Conservation (phyloP, 192 early-diverging fungal species). For the Entomortierella beljakovae region DNA sequence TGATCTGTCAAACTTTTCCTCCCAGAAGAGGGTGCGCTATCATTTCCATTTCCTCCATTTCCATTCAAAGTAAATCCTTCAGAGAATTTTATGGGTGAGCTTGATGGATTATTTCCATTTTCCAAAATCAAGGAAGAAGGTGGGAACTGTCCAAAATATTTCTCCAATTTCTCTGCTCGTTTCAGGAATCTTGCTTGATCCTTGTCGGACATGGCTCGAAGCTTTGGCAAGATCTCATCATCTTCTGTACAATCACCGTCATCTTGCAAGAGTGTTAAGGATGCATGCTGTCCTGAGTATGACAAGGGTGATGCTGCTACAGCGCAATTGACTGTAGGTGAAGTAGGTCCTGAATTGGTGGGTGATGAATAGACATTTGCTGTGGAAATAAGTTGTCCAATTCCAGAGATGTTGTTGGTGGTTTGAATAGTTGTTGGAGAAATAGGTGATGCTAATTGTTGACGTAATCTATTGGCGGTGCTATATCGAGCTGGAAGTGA, state of each 20-base stretch:
- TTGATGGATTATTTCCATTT: background rate
- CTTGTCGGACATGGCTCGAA: slow-evolving; percentile 38
- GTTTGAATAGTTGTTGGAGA: background rate
- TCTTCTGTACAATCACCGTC: background rate
- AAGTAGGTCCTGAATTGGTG: background rate
- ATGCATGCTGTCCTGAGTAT: background rate
- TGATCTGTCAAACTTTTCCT: background rate
- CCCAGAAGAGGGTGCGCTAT: background rate
- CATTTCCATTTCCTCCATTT: background rate
- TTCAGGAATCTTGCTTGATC: slow-evolving; percentile 50
- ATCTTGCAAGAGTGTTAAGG: background rate
- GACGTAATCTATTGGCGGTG: slow-evolving; percentile 15
- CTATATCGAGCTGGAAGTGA: background rate
- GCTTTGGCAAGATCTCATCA: slow-evolving; percentile 16
- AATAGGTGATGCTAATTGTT: slow-evolving; percentile 16
- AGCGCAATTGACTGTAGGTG: background rate
- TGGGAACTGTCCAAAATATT: slow-evolving; percentile 52
- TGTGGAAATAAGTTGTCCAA: slow-evolving; percentile 3
- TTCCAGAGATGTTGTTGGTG: slow-evolving; percentile 6
- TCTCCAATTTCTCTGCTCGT: slow-evolving; percentile 55
- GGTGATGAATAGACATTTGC: background rate
- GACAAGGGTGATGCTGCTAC: background rate
- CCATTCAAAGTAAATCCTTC: background rate
- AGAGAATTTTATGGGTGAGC: background rate
- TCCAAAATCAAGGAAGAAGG: slow-evolving; percentile 18